Conservation (phyloP, 2,329 filamentous ascomycete genomes). For the Colletotrichum scovillei region DNA sequence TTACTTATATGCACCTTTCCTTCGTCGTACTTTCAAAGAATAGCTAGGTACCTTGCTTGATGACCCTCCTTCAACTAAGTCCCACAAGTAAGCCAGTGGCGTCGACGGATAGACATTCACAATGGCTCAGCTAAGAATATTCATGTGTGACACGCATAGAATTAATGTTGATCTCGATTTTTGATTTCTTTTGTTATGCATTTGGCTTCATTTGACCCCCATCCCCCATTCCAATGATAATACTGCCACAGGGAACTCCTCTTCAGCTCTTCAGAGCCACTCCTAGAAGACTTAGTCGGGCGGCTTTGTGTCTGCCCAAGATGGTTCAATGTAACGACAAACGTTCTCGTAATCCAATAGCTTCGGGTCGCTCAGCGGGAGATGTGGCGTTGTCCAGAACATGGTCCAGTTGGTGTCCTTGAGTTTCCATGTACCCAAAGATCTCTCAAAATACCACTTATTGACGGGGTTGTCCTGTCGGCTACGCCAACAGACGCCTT, state of each 20-base stretch:
- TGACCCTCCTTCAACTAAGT: not conserved
- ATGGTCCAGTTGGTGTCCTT: slow-evolving; percentile 91
- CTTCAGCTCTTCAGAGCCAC: not conserved
- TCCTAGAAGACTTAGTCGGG: slow-evolving; percentile 19
- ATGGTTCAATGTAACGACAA: slow-evolving; percentile 73
- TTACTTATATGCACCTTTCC: not conserved
- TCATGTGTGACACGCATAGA: not conserved
- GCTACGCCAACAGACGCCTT: slow-evolving; percentile 92
- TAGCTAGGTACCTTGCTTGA: not conserved
- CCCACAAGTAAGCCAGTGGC: not conserved
- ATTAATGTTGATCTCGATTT: not conserved
- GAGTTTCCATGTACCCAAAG: slow-evolving; percentile 84
- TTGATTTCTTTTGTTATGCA: not conserved
- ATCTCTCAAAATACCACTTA: slow-evolving; percentile 98
- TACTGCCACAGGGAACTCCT: not conserved
- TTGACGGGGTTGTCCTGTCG: slow-evolving; percentile 94
- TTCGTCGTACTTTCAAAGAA: not conserved
- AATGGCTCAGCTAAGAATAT: not conserved
- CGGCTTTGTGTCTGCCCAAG: slow-evolving; percentile 70
- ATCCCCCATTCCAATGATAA: not conserved
- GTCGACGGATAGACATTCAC: not conserved
- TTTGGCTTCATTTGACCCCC: not conserved
- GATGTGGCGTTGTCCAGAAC: slow-evolving; percentile 91
- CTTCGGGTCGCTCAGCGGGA: slow-evolving; percentile 64
- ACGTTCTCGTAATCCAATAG: slow-evolving; percentile 80